These are phyloP conservation scores for Clarkia xantiana DNA, from an alignment of 345 rosid species.

Conservation along the genomic window DNA sequence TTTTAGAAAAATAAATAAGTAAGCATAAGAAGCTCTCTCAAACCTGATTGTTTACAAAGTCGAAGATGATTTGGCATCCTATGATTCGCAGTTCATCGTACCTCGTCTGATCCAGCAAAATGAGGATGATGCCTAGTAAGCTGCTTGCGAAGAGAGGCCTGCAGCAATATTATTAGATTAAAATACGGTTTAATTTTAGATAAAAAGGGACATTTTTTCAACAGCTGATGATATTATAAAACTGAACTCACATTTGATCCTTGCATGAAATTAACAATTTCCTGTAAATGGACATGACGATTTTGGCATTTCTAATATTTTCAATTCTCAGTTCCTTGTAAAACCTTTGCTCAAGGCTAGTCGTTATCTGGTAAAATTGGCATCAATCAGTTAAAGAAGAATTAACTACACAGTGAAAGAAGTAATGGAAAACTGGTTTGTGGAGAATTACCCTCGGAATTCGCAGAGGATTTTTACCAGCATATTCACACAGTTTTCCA, in stretches of 20 bases:
- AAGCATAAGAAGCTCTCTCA: neutral
- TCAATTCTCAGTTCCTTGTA: conserved; percentile 93
- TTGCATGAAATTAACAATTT: conserved; percentile 67
- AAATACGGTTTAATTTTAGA: too few relatives aligned
- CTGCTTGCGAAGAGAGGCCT: conserved; percentile 87
- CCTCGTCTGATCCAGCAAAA: conserved; percentile 68
- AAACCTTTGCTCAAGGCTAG: conserved; percentile 85
- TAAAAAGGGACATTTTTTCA: too few relatives aligned
- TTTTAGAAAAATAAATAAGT: conserved; percentile 4
- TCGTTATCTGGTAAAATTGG: conserved; percentile 43
- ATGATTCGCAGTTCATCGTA: conserved; percentile 63
- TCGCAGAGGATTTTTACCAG: conserved; percentile 77
- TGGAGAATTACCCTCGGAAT: conserved; percentile 70
- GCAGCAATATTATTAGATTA: conserved; percentile 8
- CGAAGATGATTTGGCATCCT: conserved; percentile 79
- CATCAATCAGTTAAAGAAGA: too few relatives aligned
- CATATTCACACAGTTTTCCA: conserved; percentile 90
- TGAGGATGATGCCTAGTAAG: conserved; percentile 59
- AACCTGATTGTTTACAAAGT: conserved; percentile 85
- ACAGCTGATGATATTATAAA: neutral
- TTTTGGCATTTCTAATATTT: conserved; percentile 66
- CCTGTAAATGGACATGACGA: conserved; percentile 77
- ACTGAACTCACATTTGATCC: conserved; percentile 83
- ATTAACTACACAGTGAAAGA: too few relatives aligned
- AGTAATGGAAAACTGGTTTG: neutral